Conservation (phyloP, 2,329 filamentous ascomycete genomes). For the Apiospora malaysiana region DNA sequence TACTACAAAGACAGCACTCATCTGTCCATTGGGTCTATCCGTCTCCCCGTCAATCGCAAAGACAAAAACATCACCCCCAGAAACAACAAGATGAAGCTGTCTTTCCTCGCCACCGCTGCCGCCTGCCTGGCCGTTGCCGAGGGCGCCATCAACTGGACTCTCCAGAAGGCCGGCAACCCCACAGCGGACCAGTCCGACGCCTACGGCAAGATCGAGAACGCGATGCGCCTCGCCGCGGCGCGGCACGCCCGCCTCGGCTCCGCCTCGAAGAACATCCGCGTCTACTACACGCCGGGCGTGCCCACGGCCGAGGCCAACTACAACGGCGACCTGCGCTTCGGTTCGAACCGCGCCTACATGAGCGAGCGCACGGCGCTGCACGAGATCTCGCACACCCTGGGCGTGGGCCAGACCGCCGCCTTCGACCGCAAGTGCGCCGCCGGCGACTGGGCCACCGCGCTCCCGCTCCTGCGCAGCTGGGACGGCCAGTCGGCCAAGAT, state of each 20-base stretch:
- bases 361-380: constrained; percentile 55
- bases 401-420: constrained; percentile 49
- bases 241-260: constrained; percentile 45
- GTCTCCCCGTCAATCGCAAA: not conserved
- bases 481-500: constrained; percentile 44
- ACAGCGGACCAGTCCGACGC: constrained; percentile 49
- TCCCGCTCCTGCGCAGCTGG: constrained; percentile 46
- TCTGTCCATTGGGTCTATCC: not conserved
- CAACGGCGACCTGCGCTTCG: constrained; percentile 54
- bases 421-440: constrained; percentile 47
- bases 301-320: constrained; percentile 52
- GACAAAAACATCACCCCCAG: not conserved
- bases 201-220: constrained; percentile 49
- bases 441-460: constrained; percentile 49
- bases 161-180: constrained; percentile 47
- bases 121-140: constrained; percentile 1
- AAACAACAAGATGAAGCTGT: not conserved
- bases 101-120: not conserved
- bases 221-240: constrained; percentile 47
- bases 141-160: constrained; percentile 42
- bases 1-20: not conserved
- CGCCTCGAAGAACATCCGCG: constrained; percentile 46
- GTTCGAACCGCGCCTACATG: constrained; percentile 52
- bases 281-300: constrained; percentile 50
- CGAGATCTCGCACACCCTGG: constrained; percentile 54